phyloP scores from a whole-genome alignment of 345 rosid genomes.

The Boechera retrofracta region DNA sequence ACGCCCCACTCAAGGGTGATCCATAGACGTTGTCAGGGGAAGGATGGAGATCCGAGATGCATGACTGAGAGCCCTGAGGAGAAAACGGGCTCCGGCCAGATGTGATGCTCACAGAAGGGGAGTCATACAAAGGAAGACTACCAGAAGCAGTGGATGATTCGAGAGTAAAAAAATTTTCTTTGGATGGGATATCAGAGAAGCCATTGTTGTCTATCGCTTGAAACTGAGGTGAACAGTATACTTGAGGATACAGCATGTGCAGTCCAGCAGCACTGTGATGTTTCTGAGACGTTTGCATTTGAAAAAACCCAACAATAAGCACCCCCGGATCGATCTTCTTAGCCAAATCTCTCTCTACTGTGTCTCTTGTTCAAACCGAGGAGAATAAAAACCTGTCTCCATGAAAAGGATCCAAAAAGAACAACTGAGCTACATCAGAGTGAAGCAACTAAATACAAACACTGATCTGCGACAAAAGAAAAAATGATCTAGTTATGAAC shows the following conservation, averaged over 20 bases:
- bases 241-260: conserved; percentile 60
- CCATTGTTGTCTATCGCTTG: conserved; percentile 58
- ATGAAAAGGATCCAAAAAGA: conserved; percentile 11
- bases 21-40: conserved; percentile 72
- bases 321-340: background rate
- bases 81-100: conserved; percentile 76
- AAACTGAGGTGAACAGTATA: conserved; percentile 53
- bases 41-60: conserved; percentile 68
- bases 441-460: conserved; percentile 10
- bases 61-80: conserved; percentile 85
- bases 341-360: background rate
- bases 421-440: conserved; percentile 27
- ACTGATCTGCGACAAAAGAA: conserved; percentile 1
- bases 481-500: background rate
- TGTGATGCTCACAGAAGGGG: conserved; percentile 72
- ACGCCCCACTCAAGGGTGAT: conserved; percentile 72
- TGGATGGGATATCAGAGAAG: conserved; percentile 52
- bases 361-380: conserved; percentile 7
- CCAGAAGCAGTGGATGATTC: conserved; percentile 74
- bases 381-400: conserved; percentile 23
- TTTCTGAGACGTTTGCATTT: conserved; percentile 80
- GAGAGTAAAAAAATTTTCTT: conserved; percentile 73
- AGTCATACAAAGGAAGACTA: conserved; percentile 55
- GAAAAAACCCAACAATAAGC: background rate
- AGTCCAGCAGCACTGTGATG: conserved; percentile 57